Conservation (phyloP, 345 rosid species). For the Garcia nutans region DNA sequence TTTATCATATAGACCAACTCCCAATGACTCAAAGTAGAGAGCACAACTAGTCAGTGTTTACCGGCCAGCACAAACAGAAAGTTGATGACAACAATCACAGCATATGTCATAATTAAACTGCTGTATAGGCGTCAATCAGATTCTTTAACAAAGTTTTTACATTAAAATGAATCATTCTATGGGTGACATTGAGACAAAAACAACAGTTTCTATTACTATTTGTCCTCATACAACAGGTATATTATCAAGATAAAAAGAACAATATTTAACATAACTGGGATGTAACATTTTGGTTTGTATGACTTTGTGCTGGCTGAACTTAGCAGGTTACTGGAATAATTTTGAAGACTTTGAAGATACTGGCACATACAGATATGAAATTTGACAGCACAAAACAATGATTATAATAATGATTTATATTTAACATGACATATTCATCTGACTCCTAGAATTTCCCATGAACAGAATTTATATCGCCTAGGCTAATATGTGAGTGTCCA, state of each 20-base stretch:
- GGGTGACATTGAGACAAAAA: neutral
- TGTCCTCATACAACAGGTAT: neutral
- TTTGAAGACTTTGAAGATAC: neutral
- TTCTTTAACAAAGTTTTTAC: conserved; percentile 7
- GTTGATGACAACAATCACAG: conserved; percentile 22
- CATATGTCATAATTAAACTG: neutral
- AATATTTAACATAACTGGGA: neutral
- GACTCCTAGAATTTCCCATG: neutral
- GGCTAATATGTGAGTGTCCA: neutral
- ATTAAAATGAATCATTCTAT: neutral
- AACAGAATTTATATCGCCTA: neutral
- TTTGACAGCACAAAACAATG: neutral
- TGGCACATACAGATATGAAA: neutral
- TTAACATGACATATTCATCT: neutral
- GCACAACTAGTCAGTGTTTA: conserved; percentile 79
- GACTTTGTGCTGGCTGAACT: neutral
- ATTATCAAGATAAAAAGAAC: neutral
- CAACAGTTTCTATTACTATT: neutral
- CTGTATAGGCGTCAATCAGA: neutral
- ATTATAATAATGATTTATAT: too few species aligned
- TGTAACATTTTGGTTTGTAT: neutral
- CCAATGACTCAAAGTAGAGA: conserved; percentile 84
- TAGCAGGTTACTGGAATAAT: neutral
- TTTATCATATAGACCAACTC: conserved; percentile 75
- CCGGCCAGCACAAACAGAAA: conserved; percentile 59